Percentiles rank a stretch among this genome's conserved stretches.
phyloP scores from a whole-genome alignment of 441 rosid species.

The Euphorbia celastroides region DNA sequence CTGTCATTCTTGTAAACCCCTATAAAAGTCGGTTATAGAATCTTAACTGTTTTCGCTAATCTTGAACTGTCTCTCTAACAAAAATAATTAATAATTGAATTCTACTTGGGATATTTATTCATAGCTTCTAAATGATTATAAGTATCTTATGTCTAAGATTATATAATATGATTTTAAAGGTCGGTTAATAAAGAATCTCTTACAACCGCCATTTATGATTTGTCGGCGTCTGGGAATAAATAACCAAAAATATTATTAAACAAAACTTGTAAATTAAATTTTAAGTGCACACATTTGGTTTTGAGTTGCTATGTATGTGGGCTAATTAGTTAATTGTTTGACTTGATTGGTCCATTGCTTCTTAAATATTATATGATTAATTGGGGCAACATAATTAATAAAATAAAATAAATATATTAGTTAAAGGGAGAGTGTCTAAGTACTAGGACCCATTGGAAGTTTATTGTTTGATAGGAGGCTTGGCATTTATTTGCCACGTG shows the following conservation, averaged over 20 bases:
- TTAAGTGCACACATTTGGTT: background rate
- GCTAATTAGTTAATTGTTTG: conserved; percentile 20
- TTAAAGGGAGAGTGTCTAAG: conserved; percentile 17
- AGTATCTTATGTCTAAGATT: conserved; percentile 20
- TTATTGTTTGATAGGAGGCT: conserved; percentile 12
- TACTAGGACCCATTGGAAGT: conserved; percentile 20
- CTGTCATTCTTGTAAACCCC: conserved; percentile 67
- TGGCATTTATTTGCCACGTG: conserved; percentile 32
- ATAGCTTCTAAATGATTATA: background rate
- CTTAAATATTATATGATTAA: background rate
- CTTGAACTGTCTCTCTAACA: conserved; percentile 27
- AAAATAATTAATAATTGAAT: background rate
- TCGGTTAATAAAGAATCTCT: conserved; percentile 33
- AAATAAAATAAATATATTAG: background rate
- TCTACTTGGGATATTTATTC: conserved; percentile 5
- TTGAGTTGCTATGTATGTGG: conserved; percentile 1
- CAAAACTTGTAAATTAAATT: background rate
- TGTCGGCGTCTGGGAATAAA: conserved; percentile 36
- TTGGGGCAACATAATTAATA: background rate
- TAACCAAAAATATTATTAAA: background rate
- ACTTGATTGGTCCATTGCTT: conserved; percentile 15
- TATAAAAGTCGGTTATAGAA: conserved; percentile 48
- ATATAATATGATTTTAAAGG: conserved; percentile 14
- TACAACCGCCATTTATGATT: conserved; percentile 39
- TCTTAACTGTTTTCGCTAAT: conserved; percentile 37